A percentile compares a stretch with the other conserved stretches of the same genome.
These are phyloP conservation scores for Cryptococcus sp. DNA, from an alignment of 1,284 basidiomycete genomes.

Conservation along the genomic window DNA sequence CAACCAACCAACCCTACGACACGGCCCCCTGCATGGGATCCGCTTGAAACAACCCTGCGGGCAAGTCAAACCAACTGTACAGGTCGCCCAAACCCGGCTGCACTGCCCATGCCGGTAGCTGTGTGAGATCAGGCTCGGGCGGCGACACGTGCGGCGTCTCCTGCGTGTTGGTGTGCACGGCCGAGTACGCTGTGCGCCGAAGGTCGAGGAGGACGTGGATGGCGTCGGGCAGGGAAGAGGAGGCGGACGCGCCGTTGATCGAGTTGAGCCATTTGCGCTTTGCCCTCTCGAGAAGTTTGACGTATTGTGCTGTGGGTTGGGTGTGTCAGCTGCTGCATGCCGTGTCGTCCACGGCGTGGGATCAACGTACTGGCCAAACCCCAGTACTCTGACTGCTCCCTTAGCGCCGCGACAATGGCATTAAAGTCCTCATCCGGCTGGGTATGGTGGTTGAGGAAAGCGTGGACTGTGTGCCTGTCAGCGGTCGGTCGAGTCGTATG, in stretches of 20 bases:
- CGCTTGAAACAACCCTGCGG: slow-evolving; percentile 35
- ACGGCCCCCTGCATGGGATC: slow-evolving; percentile 12
- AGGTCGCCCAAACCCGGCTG: slow-evolving; percentile 45
- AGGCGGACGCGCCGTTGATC: slow-evolving; percentile 2
- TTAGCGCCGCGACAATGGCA: slow-evolving; percentile 33
- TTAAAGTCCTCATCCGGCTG: slow-evolving; percentile 43
- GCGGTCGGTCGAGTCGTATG: background rate
- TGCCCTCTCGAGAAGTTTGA: slow-evolving; percentile 46
- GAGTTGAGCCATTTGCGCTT: slow-evolving; percentile 42
- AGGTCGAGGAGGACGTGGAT: slow-evolving; percentile 49
- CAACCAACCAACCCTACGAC: too few relatives aligned
- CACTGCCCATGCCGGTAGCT: slow-evolving; percentile 46
- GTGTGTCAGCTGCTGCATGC: background rate
- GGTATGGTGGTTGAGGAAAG: slow-evolving; percentile 34
- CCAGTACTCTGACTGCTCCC: slow-evolving; percentile 43
- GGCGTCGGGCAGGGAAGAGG: slow-evolving; percentile 40
- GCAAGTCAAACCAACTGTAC: slow-evolving; percentile 49
- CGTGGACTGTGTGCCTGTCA: slow-evolving; percentile 29
- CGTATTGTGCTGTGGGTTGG: slow-evolving; percentile 41
- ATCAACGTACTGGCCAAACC: slow-evolving; percentile 36
- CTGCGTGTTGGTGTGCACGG: slow-evolving; percentile 35
- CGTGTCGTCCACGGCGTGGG: background rate
- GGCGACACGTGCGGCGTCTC: slow-evolving; percentile 36
- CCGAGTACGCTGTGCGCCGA: slow-evolving; percentile 46
- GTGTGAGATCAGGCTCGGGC: slow-evolving; percentile 20